Base-by-base conservation (phyloP, 495 filamentous ascomycete species). In the Neurospora sp. region DNA sequence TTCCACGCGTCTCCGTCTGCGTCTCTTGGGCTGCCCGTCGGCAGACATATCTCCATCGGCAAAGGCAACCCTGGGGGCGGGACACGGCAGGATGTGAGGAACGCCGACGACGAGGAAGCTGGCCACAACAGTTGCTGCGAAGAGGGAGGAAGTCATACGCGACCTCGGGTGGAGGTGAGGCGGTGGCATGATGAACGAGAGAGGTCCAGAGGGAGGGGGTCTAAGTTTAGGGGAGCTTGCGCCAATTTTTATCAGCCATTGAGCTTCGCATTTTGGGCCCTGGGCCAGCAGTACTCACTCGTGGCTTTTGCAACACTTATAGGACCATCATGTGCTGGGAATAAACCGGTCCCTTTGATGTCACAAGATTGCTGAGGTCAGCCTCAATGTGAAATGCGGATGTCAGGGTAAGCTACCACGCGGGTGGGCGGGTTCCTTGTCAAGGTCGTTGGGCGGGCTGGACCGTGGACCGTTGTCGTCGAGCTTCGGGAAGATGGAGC, bases 11-110 rank as follows among this genome's bases (percentile, higher is more conserved):
- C 74, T 83, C 78, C 69, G 82, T 80, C 77, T 85, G 84, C 74
- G 82, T 82, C 78, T 85, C 82, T 76, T 85, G 76, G 68, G 83
- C 78, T 72, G 85, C 80, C 85, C 86, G 41, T 86, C 79, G 39
- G 53, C 53, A 65, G 83, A 81, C 76, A 87, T 86, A 39, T 90
- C 88, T 44, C 86, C 90, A 79, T 95, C 92, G 76, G 91, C 89
- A 73, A 89, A 90, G 40, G 90, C 88, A 45, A 89, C 85, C 73
- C 91, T 87, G n/a, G 91, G 91, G 69, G 93, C 91, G 5, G 96
- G 96, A 81, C 96, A 99, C 1, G 96, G 96, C 65, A 99, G 87
- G n/a, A 96, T 77, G 78, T 99, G 96, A 37, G 96, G 96, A 69
- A 97, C 85, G 53, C 88, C 92, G 73, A 99, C 96, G 72, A 98